phyloP scores from a whole-genome alignment of 345 rosid species.

The Carallia brachiata region DNA sequence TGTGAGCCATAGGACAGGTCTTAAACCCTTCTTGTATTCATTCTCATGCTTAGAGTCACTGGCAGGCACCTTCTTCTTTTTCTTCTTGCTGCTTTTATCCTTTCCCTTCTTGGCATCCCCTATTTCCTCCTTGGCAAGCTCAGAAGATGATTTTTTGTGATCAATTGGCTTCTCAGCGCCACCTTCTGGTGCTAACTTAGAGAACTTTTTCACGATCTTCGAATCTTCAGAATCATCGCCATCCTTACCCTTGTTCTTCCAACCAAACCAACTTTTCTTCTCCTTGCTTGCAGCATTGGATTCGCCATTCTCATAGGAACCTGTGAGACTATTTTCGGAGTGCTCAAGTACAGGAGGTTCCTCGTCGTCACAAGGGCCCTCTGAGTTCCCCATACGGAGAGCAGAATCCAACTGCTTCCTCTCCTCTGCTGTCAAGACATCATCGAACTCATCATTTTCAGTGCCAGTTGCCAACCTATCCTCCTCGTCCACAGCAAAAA shows the following conservation, averaged over 20 bases:
- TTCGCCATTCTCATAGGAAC: slow-evolving; percentile 53
- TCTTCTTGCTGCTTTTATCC: slow-evolving; percentile 75
- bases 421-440: slow-evolving; percentile 86
- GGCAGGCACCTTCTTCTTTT: slow-evolving; percentile 63
- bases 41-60: slow-evolving; percentile 72
- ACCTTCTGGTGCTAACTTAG: slow-evolving; percentile 71
- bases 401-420: slow-evolving; percentile 82
- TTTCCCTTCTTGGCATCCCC: slow-evolving; percentile 67
- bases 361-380: slow-evolving; percentile 66
- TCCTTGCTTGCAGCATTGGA: slow-evolving; percentile 61
- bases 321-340: slow-evolving; percentile 66
- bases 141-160: slow-evolving; percentile 58
- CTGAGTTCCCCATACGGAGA: slow-evolving; percentile 59
- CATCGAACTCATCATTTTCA: slow-evolving; percentile 70
- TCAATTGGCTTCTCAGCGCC: slow-evolving; percentile 53
- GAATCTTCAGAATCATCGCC: slow-evolving; percentile 64
- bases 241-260: slow-evolving; percentile 74
- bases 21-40: slow-evolving; percentile 88
- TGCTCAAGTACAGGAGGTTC: slow-evolving; percentile 51
- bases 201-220: slow-evolving; percentile 61
- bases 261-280: slow-evolving; percentile 94
- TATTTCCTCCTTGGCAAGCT: slow-evolving; percentile 52
- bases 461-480: slow-evolving; percentile 57
- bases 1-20: slow-evolving; percentile 95
- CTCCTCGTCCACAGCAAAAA: slow-evolving; percentile 81